Base-by-base conservation (phyloP, 2,329 filamentous ascomycete genomes). In the Aspergillus fumigatus region DNA sequence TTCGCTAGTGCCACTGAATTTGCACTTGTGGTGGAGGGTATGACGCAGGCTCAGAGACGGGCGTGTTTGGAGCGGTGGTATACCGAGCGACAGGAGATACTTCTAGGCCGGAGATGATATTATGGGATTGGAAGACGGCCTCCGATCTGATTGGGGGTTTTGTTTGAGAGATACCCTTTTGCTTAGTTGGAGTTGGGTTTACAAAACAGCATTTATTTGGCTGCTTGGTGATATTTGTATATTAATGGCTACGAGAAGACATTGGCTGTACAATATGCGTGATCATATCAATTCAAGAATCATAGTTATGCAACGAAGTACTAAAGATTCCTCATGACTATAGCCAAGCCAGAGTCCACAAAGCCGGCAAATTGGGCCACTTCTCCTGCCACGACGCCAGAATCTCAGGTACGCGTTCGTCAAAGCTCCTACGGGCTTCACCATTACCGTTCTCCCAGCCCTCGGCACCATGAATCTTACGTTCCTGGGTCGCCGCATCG, bases 261-360 rank as follows among this genome's bases (percentile, higher is more conserved):
- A 17, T 6, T 38, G 32, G 3, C 32, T 7, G 14, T 17, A 6
- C 32, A 38, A 38, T 38, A 17, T 6, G 32, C 14, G 6, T 17
- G 17, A 5, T 38, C 14, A 17, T 17, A 38, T 38, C 14, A 17
- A 17, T 17, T 6, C 32, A 38, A 2, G 48, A 27, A 29, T 26
- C 23, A 6, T 51, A n/a, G 11, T 50, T 21, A 50, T 45, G 5
- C 43, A n/a, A 35, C 11, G 23, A 29, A 19, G 40, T 3, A 9
- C 23, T 32, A 29, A 32, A 54, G 52, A 47, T 56, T 38, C 38
- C 45, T 51, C 43, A 26, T 80, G n/a, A 27, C 61, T 77, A 97
- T 70, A 97, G 91, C 92, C 94, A 99, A 26, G 92, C 91, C 71
- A 97, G 72, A 25, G 92, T 97, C 94, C 94, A 99, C 55, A 94